A percentile compares a stretch with the other conserved stretches of the same genome.
These are phyloP conservation scores for Huntiella decipiens DNA, from an alignment of 2,329 filamentous ascomycete species.

Conservation along the genomic window DNA sequence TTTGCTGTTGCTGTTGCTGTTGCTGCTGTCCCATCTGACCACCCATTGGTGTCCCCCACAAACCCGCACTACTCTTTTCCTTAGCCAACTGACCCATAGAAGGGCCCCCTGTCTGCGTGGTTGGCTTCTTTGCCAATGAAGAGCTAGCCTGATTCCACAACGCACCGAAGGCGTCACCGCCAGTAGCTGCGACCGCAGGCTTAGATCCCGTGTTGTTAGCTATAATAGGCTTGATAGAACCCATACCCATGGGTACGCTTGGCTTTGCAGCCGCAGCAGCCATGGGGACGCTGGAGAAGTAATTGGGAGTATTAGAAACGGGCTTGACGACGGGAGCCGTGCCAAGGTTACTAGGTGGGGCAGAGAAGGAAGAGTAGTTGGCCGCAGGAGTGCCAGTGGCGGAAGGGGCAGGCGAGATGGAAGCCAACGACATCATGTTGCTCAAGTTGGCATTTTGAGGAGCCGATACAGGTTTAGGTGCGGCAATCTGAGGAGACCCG, in stretches of 20 bases:
- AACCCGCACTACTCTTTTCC: slow-evolving; percentile 84
- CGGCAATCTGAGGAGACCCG: slow-evolving; percentile 33
- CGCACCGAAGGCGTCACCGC: slow-evolving; percentile 75
- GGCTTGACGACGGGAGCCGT: slow-evolving; percentile 22
- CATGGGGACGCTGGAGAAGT: slow-evolving; percentile 62
- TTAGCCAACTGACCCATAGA: slow-evolving; percentile 92
- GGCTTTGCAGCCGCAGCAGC: neutral
- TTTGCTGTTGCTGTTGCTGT: slow-evolving; percentile 13
- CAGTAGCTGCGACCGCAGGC: slow-evolving; percentile 32
- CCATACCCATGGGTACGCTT: slow-evolving; percentile 1
- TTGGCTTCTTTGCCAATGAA: slow-evolving; percentile 53
- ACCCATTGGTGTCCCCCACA: slow-evolving; percentile 52
- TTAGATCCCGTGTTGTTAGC: slow-evolving; percentile 24
- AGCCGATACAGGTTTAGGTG: slow-evolving; percentile 69
- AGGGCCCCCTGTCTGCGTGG: slow-evolving; percentile 45
- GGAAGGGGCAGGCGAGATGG: slow-evolving; percentile 56
- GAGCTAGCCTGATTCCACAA: slow-evolving; percentile 62
- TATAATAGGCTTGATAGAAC: slow-evolving; percentile 14
- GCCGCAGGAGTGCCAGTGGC: slow-evolving; percentile 33
- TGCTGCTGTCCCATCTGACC: neutral
- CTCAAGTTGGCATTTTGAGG: slow-evolving; percentile 63
- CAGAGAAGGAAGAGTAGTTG: slow-evolving; percentile 45
- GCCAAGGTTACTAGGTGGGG: slow-evolving; percentile 20
- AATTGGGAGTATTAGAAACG: slow-evolving; percentile 72
- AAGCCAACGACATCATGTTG: slow-evolving; percentile 61